phyloP scores from a whole-genome alignment of 768 basidiomycete genomes.

The Phylloporus sp. region DNA sequence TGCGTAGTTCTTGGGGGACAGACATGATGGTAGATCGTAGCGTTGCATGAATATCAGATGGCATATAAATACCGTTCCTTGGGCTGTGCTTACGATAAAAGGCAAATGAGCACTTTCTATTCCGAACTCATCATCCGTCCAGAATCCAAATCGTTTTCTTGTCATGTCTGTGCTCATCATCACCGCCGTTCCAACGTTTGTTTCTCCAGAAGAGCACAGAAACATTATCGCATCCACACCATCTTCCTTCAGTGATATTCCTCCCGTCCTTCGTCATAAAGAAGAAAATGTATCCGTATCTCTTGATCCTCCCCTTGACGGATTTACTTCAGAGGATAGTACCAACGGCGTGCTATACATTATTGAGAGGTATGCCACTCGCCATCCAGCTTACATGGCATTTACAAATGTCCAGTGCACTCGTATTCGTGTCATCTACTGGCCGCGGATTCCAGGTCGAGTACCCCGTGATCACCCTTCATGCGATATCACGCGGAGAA shows the following conservation, averaged over 20 bases:
- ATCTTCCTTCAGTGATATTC: slow-evolving; percentile 78
- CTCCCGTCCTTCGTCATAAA: slow-evolving; percentile 72
- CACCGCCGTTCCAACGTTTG: slow-evolving; percentile 39
- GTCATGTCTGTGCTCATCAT: slow-evolving; percentile 30
- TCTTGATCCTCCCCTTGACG: slow-evolving; percentile 66
- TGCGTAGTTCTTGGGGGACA: slow-evolving; percentile 21
- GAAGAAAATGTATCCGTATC: slow-evolving; percentile 66
- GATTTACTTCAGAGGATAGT: slow-evolving; percentile 49
- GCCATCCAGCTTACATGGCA: slow-evolving; percentile 2
- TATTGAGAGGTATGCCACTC: slow-evolving; percentile 67
- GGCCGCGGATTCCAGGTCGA: slow-evolving; percentile 78
- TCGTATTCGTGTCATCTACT: slow-evolving; percentile 71
- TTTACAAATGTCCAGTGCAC: slow-evolving; percentile 43
- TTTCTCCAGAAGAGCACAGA: slow-evolving; percentile 66
- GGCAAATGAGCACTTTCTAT: no score
- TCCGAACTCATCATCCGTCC: not conserved
- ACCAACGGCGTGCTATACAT: slow-evolving; percentile 73
- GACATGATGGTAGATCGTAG: slow-evolving; percentile 17
- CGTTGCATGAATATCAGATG: not conserved
- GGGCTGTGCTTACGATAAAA: not conserved
- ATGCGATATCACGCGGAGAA: slow-evolving; percentile 80
- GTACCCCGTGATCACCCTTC: slow-evolving; percentile 89
- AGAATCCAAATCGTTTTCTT: not conserved
- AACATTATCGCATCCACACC: slow-evolving; percentile 76
- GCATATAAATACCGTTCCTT: slow-evolving; percentile 10